Base-by-base conservation (phyloP, 2,329 filamentous ascomycete species). In the Colletotrichum euphorbiae region DNA sequence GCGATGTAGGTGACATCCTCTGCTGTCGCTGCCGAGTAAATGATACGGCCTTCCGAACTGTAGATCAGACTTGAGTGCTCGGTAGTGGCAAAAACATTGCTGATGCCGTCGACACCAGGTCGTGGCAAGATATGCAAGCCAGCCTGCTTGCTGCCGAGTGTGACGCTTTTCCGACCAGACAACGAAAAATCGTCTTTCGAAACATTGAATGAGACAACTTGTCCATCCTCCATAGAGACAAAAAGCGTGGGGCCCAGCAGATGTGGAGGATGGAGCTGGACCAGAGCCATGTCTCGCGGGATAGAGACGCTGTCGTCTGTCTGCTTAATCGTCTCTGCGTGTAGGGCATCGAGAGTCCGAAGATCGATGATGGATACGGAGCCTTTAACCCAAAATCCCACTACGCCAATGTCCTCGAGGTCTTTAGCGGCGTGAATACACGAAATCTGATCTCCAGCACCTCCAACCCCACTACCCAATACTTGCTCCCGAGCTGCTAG, bases 51-150 rank as follows among this genome's bases (percentile, higher is more conserved):
- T 75, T 98, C 94, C 0, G 90, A 90, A 8, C 92, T 92, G 76
- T 99, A 98, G 55, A 99, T 97, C 62, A 99, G 80, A 71, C 93
- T 98, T 0, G 96, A 93, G 75, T 98, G 93, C 74, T 99, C 96
- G 65, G 94, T 97, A 0, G 93, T 97, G 0, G 94, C 93, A 76
- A 99, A 97, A 0, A 99, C 90, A 73, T 92, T 97, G 76, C 86
- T 92, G 0, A 93, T 81, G 0, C 87, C 88, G 54, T 90, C 82
- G 1, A 83, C 83, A 57, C 90, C 67, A 11, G 67, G 62, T 12
- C 68, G 87, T 0, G 94, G 93, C 2, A 99, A 81, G 21, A 92
- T 84, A 67, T 95, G 91, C 73, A 99, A 90, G 13, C 88, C 89
- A 2, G 95, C 92, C 72, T 97, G 92, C 69, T 94, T 91, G 13